phyloP scores from a whole-genome alignment of 179 eudicot genomes.

The Amaranthus tricolor region DNA sequence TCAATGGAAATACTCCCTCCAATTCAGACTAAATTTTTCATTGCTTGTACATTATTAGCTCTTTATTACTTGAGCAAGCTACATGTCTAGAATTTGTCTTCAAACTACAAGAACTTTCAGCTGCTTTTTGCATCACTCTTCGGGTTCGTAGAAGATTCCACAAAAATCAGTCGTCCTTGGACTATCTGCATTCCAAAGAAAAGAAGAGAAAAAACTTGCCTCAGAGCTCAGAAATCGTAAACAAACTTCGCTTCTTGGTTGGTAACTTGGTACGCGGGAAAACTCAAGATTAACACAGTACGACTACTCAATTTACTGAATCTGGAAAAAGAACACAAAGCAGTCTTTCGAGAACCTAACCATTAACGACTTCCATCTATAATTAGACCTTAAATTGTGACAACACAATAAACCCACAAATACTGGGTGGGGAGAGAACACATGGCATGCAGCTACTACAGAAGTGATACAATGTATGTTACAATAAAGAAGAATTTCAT shows the following conservation, averaged over 20 bases:
- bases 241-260: neutral
- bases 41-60: no score
- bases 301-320: neutral
- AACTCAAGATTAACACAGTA: neutral
- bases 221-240: neutral
- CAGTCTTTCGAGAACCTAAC: no score
- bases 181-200: constrained; percentile 35
- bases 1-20: no score
- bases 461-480: no score
- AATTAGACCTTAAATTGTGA: no score
- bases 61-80: neutral
- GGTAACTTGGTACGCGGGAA: neutral
- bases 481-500: no score
- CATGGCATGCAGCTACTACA: no score
- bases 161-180: constrained; percentile 48
- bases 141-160: constrained; percentile 32
- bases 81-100: neutral
- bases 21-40: no score
- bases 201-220: neutral
- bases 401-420: no score
- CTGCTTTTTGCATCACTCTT: constrained; percentile 18
- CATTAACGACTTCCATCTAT: no score
- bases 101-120: neutral
- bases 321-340: no score
- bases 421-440: no score